These are phyloP conservation scores for Yarrowia hollandica DNA, from an alignment of 805 yeast species.

Conservation along the genomic window DNA sequence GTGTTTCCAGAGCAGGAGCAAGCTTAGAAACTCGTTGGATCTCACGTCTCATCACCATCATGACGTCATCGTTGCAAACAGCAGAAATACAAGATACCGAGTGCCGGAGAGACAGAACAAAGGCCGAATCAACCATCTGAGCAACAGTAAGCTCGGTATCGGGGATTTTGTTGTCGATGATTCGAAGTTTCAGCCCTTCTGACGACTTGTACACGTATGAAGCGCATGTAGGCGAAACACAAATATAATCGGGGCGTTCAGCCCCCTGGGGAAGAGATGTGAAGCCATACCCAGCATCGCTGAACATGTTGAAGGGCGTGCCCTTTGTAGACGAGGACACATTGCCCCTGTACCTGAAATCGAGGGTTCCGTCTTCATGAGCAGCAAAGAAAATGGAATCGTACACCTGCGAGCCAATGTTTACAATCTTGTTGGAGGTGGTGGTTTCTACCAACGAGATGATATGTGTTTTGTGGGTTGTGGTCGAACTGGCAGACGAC, in stretches of 20 bases:
- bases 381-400: constrained; percentile 5
- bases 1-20: constrained; percentile 36
- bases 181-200: constrained; percentile 28
- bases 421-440: constrained; percentile 15
- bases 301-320: constrained; percentile 32
- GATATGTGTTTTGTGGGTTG: constrained; percentile 6
- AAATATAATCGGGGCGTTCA: constrained; percentile 32
- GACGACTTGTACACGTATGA: constrained; percentile 36
- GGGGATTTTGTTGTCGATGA: constrained; percentile 32
- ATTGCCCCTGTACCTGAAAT: constrained; percentile 31
- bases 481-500: not conserved
- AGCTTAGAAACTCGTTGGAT: constrained; percentile 39
- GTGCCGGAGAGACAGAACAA: constrained; percentile 64
- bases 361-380: constrained; percentile 32
- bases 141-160: constrained; percentile 12
- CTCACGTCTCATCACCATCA: constrained; percentile 56
- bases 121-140: constrained; percentile 42
- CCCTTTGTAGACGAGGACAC: constrained; percentile 33
- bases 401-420: constrained; percentile 15
- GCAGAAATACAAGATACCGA: constrained; percentile 70
- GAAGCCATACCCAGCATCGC: constrained; percentile 35
- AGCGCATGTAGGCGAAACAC: constrained; percentile 41
- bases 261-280: constrained; percentile 28
- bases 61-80: constrained; percentile 66
- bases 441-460: constrained; percentile 19